Evolutionary conservation across 495 filamentous ascomycete species (phyloP).

Genomic region (Xylaria nigripes): DNA sequence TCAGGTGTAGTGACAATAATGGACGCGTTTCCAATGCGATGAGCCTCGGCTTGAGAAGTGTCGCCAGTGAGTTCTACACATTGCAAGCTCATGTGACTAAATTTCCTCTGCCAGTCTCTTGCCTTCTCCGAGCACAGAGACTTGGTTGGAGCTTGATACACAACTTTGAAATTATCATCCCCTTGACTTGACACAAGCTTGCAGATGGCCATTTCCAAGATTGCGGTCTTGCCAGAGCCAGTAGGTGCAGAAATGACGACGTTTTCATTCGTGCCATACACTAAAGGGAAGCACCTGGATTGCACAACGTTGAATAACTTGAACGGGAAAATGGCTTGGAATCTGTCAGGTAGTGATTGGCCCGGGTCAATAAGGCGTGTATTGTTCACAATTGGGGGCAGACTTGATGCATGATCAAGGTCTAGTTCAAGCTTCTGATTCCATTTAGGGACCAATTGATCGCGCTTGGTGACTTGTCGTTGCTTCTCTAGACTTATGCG

Average conservation of each 20-base stretch:
- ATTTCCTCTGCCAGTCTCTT: conserved; percentile 81
- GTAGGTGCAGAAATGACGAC: conserved; percentile 86
- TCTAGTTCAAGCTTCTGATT: conserved; percentile 12
- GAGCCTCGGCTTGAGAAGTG: conserved; percentile 66
- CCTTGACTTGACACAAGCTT: conserved; percentile 54
- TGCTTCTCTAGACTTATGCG: conserved; percentile 26
- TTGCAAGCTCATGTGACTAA: conserved; percentile 60
- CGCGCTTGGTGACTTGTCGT: conserved; percentile 4
- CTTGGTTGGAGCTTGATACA: conserved; percentile 94
- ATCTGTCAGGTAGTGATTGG: conserved; percentile 63
- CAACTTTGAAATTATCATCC: conserved; percentile 74
- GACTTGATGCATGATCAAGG: conserved; percentile 20
- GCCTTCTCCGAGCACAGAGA: conserved; percentile 78
- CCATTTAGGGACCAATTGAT: conserved; percentile 11
- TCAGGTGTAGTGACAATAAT: conserved; percentile 97
- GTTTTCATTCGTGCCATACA: conserved; percentile 72
- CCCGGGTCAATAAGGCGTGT: conserved; percentile 66
- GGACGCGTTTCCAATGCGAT: conserved; percentile 66
- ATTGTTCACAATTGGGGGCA: conserved; percentile 45
- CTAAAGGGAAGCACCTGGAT: conserved; percentile 69
- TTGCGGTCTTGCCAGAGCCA: conserved; percentile 85
- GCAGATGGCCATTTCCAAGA: conserved; percentile 90
- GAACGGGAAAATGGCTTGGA: conserved; percentile 70
- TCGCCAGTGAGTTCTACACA: conserved; percentile 91
- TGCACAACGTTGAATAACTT: conserved; percentile 86